These are phyloP conservation scores for Wilhelminamyces savonicus DNA, from an alignment of 805 yeast species.

Conservation along the genomic window DNA sequence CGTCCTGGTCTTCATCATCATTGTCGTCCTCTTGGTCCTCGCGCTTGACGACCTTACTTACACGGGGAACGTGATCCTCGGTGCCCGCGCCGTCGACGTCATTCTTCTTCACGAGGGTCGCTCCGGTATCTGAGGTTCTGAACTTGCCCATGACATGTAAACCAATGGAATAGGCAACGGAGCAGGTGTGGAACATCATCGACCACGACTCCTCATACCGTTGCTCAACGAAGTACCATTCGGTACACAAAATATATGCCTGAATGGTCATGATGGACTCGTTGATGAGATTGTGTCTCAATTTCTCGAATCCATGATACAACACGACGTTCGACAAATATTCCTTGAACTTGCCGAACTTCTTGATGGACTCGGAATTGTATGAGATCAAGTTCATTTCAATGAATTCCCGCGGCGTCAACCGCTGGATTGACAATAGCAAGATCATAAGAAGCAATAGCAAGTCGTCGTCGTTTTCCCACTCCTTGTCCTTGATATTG, in stretches of 20 bases:
- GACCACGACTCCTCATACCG: conserved; percentile 49
- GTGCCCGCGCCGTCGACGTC: background rate
- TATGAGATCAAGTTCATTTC: conserved; percentile 8
- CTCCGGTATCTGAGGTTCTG: conserved; percentile 5
- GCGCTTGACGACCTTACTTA: conserved; percentile 1
- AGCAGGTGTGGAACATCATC: conserved; percentile 42
- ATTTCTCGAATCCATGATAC: conserved; percentile 35
- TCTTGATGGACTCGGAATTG: conserved; percentile 11
- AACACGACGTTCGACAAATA: conserved; percentile 18
- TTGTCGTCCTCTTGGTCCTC: conserved; percentile 10
- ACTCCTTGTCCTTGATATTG: conserved; percentile 22
- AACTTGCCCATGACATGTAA: conserved; percentile 39
- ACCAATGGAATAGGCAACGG: conserved; percentile 47
- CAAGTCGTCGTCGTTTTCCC: conserved; percentile 47
- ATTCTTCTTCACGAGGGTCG: background rate
- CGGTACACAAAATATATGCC: conserved; percentile 46
- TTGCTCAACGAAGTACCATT: conserved; percentile 43
- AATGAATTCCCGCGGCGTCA: conserved; percentile 23
- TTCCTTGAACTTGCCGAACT: conserved; percentile 11
- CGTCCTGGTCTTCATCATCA: conserved; percentile 24
- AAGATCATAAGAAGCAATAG: conserved; percentile 40
- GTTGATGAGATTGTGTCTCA: conserved; percentile 40
- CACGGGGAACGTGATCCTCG: no score
- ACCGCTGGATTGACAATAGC: conserved; percentile 31
- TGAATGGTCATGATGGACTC: conserved; percentile 45